Conservation (phyloP, 805 yeast genomes). For the Candida montana region DNA sequence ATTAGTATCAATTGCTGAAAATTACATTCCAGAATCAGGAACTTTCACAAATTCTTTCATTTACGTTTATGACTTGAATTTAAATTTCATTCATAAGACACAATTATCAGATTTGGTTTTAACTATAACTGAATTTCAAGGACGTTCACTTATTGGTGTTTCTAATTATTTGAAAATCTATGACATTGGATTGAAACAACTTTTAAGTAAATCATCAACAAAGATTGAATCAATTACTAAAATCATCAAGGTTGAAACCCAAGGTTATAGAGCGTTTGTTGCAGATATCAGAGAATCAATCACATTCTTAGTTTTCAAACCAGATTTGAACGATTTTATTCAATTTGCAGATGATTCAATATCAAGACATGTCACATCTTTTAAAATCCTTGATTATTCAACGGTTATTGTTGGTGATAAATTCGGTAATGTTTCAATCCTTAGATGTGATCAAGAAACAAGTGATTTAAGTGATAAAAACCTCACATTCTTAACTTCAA, state of each 20-base stretch:
- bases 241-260: constrained; percentile 49
- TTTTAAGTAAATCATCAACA: constrained; percentile 59
- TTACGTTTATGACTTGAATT: constrained; percentile 29
- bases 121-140: constrained; percentile 51
- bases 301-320: constrained; percentile 48
- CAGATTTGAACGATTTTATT: constrained; percentile 42
- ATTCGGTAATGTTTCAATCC: constrained; percentile 72
- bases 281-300: constrained; percentile 73
- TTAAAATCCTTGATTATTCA: constrained; percentile 60
- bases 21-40: constrained; percentile 10
- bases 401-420: constrained; percentile 83
- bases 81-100: constrained; percentile 58
- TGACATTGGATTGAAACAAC: constrained; percentile 74
- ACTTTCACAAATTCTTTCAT: constrained; percentile 19
- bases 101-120: constrained; percentile 45
- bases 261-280: constrained; percentile 55
- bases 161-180: constrained; percentile 50
- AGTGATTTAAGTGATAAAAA: constrained; percentile 44
- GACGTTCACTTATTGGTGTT: constrained; percentile 55
- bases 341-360: constrained; percentile 67
- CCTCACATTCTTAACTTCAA: constrained; percentile 33
- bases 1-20: constrained; percentile 38
- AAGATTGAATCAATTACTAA: constrained; percentile 38
- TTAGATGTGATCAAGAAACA: constrained; percentile 51
- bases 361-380: constrained; percentile 59